Evolutionary conservation across 768 basidiomycete species (phyloP), one percentile per base, ranked within the genome.

Genomic region (Pisolithus orientalis): DNA sequence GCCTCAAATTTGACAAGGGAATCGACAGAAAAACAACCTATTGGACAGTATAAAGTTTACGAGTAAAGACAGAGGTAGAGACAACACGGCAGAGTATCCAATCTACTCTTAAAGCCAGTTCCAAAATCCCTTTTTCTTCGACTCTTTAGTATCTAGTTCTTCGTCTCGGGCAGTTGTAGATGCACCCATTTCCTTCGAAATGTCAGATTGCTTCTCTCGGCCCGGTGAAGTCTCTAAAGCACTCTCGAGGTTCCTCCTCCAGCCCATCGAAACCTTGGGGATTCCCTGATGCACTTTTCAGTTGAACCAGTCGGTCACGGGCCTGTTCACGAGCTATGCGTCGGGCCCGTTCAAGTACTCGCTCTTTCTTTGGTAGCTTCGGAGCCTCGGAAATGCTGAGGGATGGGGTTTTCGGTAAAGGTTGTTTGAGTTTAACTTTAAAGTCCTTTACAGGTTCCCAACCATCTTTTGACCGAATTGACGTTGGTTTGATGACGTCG

Each of bases 401-500:
- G 25, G 21, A 34, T 28, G 34, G 4, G 8, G 46, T 13, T 21
- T 49, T 37, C 14, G 6, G 25, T 25, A 14, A 17, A 17, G 25
- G 53, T 29, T 31, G 9, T n/a, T 44, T 37, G 10, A 46, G 45
- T 39, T 37, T 57, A 42, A 52, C 34, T 28, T 44, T 34, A 13
- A 53, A 51, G 8, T 62, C 56, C n/a, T 65, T 56, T 53, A 66
- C 53, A 2, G 65, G 64, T 16, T 66, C 62, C 65, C 65, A 66
- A 0, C 50, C 62, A 2, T 49, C 47, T 25, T 29, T 27, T 1
- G 17, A 24, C 25, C 31, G 31, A 32, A 11, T 34, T 13, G 32
- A 25, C 17, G 27, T 34, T 13, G 14, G 42, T 28, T 43, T 53
- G 39, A 32, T 10, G n/a, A 39, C 8, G 8, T 31, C 21, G 14